A percentile compares a stretch with the other conserved stretches of the same genome.
These are phyloP conservation scores for Exsudoporus frostii DNA, from an alignment of 768 basidiomycete species.

Conservation along the genomic window DNA sequence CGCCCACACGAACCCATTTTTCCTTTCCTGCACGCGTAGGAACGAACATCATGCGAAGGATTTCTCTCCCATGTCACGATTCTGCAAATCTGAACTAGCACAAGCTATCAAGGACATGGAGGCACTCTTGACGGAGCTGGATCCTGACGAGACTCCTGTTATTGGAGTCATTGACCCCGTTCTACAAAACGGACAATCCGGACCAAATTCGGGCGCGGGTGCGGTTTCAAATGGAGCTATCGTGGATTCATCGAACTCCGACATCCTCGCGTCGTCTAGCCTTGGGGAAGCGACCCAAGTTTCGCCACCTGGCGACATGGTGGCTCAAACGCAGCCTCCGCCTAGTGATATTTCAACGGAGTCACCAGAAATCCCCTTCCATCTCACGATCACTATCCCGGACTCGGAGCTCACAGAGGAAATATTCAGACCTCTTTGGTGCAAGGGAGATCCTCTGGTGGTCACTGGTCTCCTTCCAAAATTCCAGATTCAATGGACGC, in stretches of 20 bases:
- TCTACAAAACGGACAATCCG: conserved; percentile 19
- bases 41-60: conserved; percentile 65
- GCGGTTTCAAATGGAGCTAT: conserved; percentile 10
- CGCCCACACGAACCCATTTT: conserved; percentile 66
- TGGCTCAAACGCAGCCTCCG: conserved; percentile 2
- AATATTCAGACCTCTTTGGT: conserved; percentile 70
- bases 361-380: conserved; percentile 41
- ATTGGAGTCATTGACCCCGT: conserved; percentile 30
- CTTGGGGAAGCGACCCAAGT: conserved; percentile 9
- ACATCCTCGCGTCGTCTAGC: background rate
- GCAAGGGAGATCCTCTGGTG: conserved; percentile 69
- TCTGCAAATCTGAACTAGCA: conserved; percentile 60
- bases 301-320: conserved; percentile 1
- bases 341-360: conserved; percentile 6
- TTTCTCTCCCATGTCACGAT: conserved; percentile 81
- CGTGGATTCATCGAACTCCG: conserved; percentile 6
- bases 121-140: conserved; percentile 38
- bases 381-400: conserved; percentile 44
- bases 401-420: conserved; percentile 52
- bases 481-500: conserved; percentile 75
- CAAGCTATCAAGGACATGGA: conserved; percentile 71
- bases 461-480: conserved; percentile 63
- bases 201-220: background rate
- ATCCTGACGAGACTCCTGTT: conserved; percentile 24
- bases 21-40: conserved; percentile 66